Conservation (phyloP, 2,329 filamentous ascomycete genomes). For the Neobulgaria alba region DNA sequence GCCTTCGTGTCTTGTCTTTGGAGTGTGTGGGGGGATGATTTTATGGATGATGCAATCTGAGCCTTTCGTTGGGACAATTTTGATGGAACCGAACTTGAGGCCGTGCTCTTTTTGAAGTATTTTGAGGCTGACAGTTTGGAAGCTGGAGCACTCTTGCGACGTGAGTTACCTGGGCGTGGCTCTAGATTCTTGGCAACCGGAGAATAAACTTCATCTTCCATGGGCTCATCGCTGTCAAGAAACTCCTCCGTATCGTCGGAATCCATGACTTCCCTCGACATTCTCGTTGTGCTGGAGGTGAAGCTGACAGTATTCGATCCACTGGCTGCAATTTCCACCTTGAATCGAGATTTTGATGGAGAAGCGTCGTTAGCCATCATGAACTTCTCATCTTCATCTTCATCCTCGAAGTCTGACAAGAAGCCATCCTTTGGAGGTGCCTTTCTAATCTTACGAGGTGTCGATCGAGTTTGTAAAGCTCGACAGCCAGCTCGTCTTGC, state of each 20-base stretch:
- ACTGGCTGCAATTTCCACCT: not conserved
- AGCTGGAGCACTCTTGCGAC: no score
- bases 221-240: constrained; percentile 14
- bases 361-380: not conserved
- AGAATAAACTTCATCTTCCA: constrained; percentile 8
- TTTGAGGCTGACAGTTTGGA: no score
- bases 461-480: constrained; percentile 18
- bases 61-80: no score
- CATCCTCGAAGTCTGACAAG: constrained; percentile 3
- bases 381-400: constrained; percentile 9
- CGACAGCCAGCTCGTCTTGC: not conserved
- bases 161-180: no score
- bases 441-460: constrained; percentile 9
- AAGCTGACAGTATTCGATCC: not conserved
- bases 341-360: not conserved
- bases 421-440: constrained; percentile 10
- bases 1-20: not conserved
- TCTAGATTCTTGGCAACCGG: no score
- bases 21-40: not conserved
- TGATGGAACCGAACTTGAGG: no score
- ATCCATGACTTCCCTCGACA: constrained; percentile 1
- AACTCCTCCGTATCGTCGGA: constrained; percentile 10
- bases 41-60: no score
- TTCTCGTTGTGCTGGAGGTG: not conserved
- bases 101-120: no score